Conservation (phyloP, 441 rosid species). For the Populus hybrid region DNA sequence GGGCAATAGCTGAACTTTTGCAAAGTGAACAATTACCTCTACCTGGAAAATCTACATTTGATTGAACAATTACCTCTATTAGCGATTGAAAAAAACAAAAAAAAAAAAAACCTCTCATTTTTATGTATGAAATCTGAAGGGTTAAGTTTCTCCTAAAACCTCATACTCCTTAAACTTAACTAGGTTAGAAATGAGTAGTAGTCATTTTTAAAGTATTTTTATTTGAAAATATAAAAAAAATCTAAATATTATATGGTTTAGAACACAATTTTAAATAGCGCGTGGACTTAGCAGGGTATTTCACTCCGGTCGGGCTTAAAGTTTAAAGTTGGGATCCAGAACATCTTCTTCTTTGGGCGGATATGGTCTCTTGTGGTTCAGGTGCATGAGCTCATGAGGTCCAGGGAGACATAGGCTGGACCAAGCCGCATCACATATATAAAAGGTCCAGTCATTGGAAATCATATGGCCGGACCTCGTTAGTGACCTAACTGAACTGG, state of each 20-base stretch:
- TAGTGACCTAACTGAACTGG: background rate
- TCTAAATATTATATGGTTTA: no score
- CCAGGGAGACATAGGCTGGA: background rate
- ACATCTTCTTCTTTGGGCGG: background rate
- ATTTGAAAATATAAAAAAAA: no score
- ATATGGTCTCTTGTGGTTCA: background rate
- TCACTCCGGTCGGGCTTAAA: background rate
- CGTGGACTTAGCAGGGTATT: background rate
- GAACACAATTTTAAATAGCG: no score
- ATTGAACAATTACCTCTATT: no score
- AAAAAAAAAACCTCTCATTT: background rate
- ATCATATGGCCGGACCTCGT: background rate
- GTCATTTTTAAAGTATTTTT: no score
- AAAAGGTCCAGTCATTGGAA: background rate
- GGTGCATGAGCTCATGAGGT: background rate
- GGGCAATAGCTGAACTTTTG: no score
- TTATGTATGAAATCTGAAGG: background rate
- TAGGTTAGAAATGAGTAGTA: no score
- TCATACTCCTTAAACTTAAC: background rate
- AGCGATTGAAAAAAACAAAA: no score
- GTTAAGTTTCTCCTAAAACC: background rate
- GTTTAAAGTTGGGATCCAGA: background rate
- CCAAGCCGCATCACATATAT: background rate
- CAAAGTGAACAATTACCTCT: no score
- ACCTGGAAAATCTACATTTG: no score